A percentile compares a stretch with the other conserved stretches of the same genome.
These are phyloP conservation scores for Leptodontidium sp. DNA, from an alignment of 2,329 filamentous ascomycete species.

Conservation along the genomic window DNA sequence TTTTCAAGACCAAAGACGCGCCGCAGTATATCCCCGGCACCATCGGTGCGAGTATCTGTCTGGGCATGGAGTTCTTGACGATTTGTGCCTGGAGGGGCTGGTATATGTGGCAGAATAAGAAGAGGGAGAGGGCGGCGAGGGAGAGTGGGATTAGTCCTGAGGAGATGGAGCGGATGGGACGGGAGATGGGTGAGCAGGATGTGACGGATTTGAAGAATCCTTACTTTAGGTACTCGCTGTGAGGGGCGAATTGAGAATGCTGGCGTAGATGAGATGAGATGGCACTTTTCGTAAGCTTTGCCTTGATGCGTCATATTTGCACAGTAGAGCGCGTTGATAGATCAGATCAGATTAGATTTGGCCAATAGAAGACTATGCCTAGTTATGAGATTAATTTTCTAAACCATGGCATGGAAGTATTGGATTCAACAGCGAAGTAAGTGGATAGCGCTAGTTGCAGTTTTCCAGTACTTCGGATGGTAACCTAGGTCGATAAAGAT, in stretches of 20 bases:
- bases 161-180: conserved; percentile 29
- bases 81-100: conserved; percentile 31
- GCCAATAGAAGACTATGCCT: too few relatives aligned
- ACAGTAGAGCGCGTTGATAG: too few relatives aligned
- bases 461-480: too few relatives aligned
- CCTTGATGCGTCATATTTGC: too few relatives aligned
- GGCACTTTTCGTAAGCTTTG: too few relatives aligned
- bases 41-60: conserved; percentile 27
- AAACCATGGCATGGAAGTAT: too few relatives aligned
- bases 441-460: too few relatives aligned
- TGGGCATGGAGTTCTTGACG: conserved; percentile 23
- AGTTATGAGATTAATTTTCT: too few relatives aligned
- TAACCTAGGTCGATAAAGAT: too few relatives aligned
- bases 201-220: conserved; percentile 38
- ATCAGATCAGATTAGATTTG: too few relatives aligned
- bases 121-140: conserved; percentile 29
- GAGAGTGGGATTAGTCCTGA: conserved; percentile 25
- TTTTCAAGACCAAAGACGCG: conserved; percentile 64
- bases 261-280: not conserved
- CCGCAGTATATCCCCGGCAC: conserved; percentile 57
- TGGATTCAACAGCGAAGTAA: too few relatives aligned
- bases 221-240: conserved; percentile 33
- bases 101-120: conserved; percentile 37
- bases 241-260: not conserved
- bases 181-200: conserved; percentile 32